Evolutionary conservation across 75 land plant genomes (phyloP).

Genomic region (Pseudotsuga menziesii): DNA sequence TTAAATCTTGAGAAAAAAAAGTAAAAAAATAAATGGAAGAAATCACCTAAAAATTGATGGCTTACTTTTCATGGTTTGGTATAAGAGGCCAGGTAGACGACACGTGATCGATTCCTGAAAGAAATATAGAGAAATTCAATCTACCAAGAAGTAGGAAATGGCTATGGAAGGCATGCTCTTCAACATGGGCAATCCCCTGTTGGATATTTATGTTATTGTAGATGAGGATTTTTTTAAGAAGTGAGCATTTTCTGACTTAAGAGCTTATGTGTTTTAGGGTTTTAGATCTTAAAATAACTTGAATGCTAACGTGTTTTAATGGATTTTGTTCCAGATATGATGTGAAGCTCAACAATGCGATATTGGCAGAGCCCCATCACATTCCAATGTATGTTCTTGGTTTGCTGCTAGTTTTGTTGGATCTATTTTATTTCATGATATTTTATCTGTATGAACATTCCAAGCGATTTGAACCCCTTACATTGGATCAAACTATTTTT

Average conservation of each 20-base stretch:
- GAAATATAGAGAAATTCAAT: no score
- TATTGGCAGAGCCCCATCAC: slow-evolving; percentile 90
- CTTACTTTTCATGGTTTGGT: no score
- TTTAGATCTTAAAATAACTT: not conserved
- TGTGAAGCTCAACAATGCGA: slow-evolving; percentile 81
- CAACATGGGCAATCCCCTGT: slow-evolving; percentile 94
- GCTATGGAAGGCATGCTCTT: slow-evolving; percentile 66
- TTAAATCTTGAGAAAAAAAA: no score
- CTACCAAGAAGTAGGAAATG: slow-evolving; percentile 12
- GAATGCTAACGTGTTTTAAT: not conserved
- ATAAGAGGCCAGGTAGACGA: no score
- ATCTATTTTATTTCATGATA: no score
- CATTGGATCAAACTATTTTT: not conserved
- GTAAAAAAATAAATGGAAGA: no score
- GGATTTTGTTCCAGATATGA: slow-evolving; percentile 54
- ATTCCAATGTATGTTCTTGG: slow-evolving; percentile 66
- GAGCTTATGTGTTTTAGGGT: not conserved
- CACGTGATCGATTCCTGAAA: no score
- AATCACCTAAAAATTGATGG: no score
- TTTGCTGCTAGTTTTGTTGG: not conserved
- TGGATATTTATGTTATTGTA: slow-evolving; percentile 89
- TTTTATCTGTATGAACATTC: not conserved
- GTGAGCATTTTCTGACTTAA: slow-evolving; percentile 25
- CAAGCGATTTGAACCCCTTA: not conserved
- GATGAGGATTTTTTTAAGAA: slow-evolving; percentile 66